Conservation (phyloP, 2,329 filamentous ascomycete species). For the Leptographium galeiforme region DNA sequence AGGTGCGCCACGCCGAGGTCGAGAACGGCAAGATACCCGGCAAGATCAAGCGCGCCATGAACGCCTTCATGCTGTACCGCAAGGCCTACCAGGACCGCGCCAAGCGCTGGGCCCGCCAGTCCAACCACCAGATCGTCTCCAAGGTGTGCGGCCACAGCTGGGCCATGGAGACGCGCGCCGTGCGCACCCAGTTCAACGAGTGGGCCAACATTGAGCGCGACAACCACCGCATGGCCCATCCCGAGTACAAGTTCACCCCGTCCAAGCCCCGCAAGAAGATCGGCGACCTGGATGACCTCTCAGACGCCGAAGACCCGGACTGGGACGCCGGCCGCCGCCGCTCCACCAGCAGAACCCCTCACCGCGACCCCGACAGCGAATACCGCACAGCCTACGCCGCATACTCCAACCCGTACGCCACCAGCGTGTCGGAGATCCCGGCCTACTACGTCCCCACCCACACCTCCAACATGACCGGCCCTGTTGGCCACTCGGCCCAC, state of each 20-base stretch:
- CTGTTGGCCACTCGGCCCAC: constrained; percentile 22
- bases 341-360: constrained; percentile 17
- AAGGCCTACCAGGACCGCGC: constrained; percentile 82
- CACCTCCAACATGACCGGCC: constrained; percentile 21
- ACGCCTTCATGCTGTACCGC: constrained; percentile 95
- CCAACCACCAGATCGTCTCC: constrained; percentile 90
- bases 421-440: constrained; percentile 4
- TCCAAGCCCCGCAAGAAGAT: constrained; percentile 45
- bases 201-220: constrained; percentile 69
- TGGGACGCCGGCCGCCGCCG: constrained; percentile 22
- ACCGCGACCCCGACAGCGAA: constrained; percentile 18
- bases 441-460: constrained; percentile 1
- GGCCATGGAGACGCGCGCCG: constrained; percentile 60
- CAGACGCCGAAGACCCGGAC: constrained; percentile 26
- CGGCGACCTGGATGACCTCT: constrained; percentile 25
- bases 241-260: constrained; percentile 87
- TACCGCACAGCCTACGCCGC: constrained; percentile 12
- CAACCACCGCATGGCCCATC: constrained; percentile 76
- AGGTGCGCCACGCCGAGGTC: constrained; percentile 55
- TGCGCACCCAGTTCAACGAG: constrained; percentile 63
- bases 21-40: constrained; percentile 53
- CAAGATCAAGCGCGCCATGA: constrained; percentile 86
- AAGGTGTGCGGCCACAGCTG: constrained; percentile 78
- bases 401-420: constrained; percentile 9
- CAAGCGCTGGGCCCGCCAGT: constrained; percentile 67